Evolutionary conservation across 2,329 filamentous ascomycete genomes (phyloP).

Genomic region (Sordariomycetes sp.): DNA sequence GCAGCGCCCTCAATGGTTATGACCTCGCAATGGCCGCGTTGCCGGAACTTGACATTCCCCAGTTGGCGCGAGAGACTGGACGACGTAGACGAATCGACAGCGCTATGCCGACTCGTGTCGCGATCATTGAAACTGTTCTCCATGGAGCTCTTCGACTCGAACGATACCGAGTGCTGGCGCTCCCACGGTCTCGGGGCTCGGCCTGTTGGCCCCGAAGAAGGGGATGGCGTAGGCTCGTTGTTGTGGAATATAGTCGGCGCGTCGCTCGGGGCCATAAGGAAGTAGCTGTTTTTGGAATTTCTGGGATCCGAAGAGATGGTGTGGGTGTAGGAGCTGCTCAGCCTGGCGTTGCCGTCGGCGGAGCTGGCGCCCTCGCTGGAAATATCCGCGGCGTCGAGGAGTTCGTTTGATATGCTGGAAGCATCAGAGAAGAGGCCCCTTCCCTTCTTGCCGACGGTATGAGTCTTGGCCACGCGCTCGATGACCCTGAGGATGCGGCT

Average conservation of each 20-base stretch:
- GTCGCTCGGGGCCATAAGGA: slow-evolving; percentile 27
- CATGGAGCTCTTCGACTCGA: slow-evolving; percentile 30
- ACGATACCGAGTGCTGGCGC: slow-evolving; percentile 34
- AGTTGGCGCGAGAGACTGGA: slow-evolving; percentile 40
- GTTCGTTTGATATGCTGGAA: slow-evolving; percentile 38
- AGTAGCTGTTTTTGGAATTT: slow-evolving; percentile 20
- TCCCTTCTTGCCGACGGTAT: slow-evolving; percentile 28
- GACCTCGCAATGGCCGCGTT: slow-evolving; percentile 50
- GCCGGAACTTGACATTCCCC: slow-evolving; percentile 42
- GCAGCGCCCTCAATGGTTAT: slow-evolving; percentile 47
- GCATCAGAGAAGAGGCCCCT: slow-evolving; percentile 36
- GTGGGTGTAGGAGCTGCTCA: slow-evolving; percentile 34
- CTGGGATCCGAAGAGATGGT: slow-evolving; percentile 27
- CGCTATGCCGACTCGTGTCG: slow-evolving; percentile 14
- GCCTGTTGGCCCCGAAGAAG: slow-evolving; percentile 22
- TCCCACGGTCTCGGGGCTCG: slow-evolving; percentile 34
- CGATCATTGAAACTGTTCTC: slow-evolving; percentile 22
- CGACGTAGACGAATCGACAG: slow-evolving; percentile 27
- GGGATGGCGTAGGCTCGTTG: slow-evolving; percentile 32
- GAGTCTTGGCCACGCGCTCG: slow-evolving; percentile 58
- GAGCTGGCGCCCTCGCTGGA: slow-evolving; percentile 51
- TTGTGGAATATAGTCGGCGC: slow-evolving; percentile 22
- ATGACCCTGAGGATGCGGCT: slow-evolving; percentile 60
- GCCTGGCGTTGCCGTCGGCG: slow-evolving; percentile 32
- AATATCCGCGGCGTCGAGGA: slow-evolving; percentile 31